Conservation (phyloP, 495 filamentous ascomycete genomes). For the Aspergillus saccharolyticus region DNA sequence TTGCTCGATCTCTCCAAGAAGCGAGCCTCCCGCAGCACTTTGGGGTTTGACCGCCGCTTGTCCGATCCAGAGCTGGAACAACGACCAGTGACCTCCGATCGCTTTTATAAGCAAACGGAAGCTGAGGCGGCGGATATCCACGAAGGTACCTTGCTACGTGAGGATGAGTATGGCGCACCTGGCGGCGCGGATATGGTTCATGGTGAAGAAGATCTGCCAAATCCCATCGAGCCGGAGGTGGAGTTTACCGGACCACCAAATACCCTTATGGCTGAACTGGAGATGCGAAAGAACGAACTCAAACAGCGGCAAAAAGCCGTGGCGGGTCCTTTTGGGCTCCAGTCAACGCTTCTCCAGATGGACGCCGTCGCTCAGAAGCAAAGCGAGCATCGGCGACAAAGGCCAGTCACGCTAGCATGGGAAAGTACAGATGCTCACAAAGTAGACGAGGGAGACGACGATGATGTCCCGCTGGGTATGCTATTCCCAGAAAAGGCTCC, state of each 20-base stretch:
- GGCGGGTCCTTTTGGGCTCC: conserved; percentile 65
- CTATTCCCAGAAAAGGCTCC: conserved; percentile 62
- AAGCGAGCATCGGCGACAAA: conserved; percentile 64
- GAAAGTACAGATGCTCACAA: conserved; percentile 56
- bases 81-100: conserved; percentile 9
- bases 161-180: conserved; percentile 17
- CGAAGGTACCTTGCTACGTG: conserved; percentile 18
- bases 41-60: conserved; percentile 16
- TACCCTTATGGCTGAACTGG: conserved; percentile 86
- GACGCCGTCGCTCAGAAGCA: conserved; percentile 88
- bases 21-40: conserved; percentile 18
- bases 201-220: conserved; percentile 31
- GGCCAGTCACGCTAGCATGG: conserved; percentile 84
- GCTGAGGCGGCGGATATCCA: conserved; percentile 14
- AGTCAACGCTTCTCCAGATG: conserved; percentile 83
- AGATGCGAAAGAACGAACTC: conserved; percentile 80
- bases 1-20: conserved; percentile 19
- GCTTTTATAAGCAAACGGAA: conserved; percentile 15
- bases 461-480: conserved; percentile 81
- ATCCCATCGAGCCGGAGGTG: conserved; percentile 34
- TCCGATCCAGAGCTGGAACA: conserved; percentile 15
- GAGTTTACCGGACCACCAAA: conserved; percentile 70
- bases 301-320: conserved; percentile 68
- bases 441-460: conserved; percentile 49
- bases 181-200: conserved; percentile 13